Percentiles rank a stretch among this genome's conserved stretches.
These are phyloP conservation scores for Collybiopsis confluens DNA, from an alignment of 768 basidiomycete species.

Conservation along the genomic window DNA sequence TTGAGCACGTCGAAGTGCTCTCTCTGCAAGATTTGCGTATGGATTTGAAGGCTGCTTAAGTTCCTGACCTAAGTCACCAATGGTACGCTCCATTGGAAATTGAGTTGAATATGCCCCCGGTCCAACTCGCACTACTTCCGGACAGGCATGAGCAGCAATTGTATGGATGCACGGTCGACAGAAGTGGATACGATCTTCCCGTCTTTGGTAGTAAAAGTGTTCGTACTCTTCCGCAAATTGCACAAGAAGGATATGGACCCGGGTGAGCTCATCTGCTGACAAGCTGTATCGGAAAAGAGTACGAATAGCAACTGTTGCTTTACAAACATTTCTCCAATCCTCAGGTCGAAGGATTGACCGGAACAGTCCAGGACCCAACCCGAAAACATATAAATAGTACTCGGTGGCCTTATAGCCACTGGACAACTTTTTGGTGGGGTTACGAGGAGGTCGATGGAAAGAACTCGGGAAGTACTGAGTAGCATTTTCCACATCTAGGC, in stretches of 20 bases:
- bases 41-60: constrained; percentile 8
- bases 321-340: too few relatives aligned
- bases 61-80: constrained; percentile 8
- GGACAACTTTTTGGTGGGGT: constrained; percentile 26
- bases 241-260: too few relatives aligned
- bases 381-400: constrained; percentile 10
- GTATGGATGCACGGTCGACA: constrained; percentile 13
- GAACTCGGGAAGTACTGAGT: constrained; percentile 21
- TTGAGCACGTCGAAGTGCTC: constrained; percentile 1
- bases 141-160: constrained; percentile 4
- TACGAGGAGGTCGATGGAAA: constrained; percentile 27
- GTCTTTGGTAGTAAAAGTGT: constrained; percentile 12
- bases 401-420: constrained; percentile 17
- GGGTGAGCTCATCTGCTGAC: too few relatives aligned
- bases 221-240: constrained; percentile 14
- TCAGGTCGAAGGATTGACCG: constrained; percentile 1
- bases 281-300: constrained; percentile 4
- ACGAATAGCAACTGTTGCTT: too few relatives aligned
- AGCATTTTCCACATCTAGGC: constrained; percentile 16
- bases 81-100: constrained; percentile 16
- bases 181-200: constrained; percentile 13
- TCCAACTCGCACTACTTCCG: constrained; percentile 9
- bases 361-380: constrained; percentile 10
- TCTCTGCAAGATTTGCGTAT: constrained; percentile 12
- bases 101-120: constrained; percentile 14